These are phyloP conservation scores for Triticum urartu DNA, from an alignment of 176 grass and related monocot genomes.

Conservation along the genomic window DNA sequence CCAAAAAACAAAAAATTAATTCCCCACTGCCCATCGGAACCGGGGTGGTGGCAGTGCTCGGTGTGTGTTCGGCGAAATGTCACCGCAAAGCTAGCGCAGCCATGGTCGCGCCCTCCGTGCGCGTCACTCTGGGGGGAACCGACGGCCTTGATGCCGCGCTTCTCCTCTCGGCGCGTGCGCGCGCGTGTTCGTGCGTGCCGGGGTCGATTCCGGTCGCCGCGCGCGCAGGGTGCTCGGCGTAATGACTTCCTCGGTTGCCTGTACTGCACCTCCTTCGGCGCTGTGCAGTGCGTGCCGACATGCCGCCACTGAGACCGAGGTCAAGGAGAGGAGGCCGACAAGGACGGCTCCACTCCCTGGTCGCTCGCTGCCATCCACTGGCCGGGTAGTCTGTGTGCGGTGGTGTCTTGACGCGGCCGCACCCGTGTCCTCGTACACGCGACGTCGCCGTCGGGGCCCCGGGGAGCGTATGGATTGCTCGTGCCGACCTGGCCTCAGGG, in stretches of 20 bases:
- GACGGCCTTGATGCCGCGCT: too few species aligned
- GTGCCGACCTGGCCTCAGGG: conserved; percentile 4
- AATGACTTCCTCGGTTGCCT: not conserved
- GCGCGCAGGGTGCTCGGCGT: not conserved
- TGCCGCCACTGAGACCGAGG: not conserved
- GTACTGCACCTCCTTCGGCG: not conserved
- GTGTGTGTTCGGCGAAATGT: conserved; percentile 1
- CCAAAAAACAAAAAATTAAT: not conserved
- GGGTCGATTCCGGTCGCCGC: not conserved
- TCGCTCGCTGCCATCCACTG: not conserved
- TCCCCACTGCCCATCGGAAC: not conserved
- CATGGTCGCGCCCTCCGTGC: not conserved
- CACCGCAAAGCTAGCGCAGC: not conserved
- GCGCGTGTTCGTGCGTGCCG: not conserved
- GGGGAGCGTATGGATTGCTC: not conserved
- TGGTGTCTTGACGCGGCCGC: not conserved
- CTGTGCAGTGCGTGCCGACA: not conserved
- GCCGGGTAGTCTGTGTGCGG: not conserved
- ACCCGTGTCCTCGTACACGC: not conserved
- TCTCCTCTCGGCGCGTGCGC: not conserved
- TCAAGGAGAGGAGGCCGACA: not conserved
- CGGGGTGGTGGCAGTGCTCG: not conserved
- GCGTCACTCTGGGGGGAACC: not conserved
- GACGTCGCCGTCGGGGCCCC: not conserved
- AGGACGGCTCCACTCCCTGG: not conserved